phyloP scores from a whole-genome alignment of 192 early-diverging fungal genomes.

The Diversispora epigaea region DNA sequence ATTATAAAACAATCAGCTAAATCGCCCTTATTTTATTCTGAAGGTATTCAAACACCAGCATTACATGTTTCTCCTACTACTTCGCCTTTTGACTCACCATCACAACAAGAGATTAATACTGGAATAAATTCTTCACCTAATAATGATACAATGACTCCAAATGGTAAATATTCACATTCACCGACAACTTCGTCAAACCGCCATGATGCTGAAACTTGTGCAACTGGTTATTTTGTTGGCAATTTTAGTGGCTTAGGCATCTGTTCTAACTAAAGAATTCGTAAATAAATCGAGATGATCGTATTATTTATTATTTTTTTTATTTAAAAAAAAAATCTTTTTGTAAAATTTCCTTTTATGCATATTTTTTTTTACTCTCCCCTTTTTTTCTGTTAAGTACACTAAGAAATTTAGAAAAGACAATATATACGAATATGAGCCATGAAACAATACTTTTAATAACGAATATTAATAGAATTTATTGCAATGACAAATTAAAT shows the following conservation, averaged over 20 bases:
- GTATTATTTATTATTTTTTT: too few relatives aligned
- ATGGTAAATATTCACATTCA: background rate
- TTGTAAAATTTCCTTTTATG: too few relatives aligned
- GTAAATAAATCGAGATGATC: too few relatives aligned
- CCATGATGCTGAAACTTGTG: background rate
- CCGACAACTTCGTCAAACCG: background rate
- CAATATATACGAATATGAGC: too few relatives aligned
- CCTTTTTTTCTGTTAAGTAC: too few relatives aligned
- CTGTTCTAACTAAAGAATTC: too few relatives aligned
- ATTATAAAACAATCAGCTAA: background rate
- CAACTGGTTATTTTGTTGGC: background rate
- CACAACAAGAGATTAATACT: background rate
- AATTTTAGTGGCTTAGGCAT: background rate
- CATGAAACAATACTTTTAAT: too few relatives aligned
- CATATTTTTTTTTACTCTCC: too few relatives aligned
- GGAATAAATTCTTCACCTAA: background rate
- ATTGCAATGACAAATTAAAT: too few relatives aligned
- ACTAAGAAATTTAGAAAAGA: too few relatives aligned
- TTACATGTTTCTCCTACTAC: slow-evolving; percentile 4
- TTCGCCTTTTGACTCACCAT: slow-evolving; percentile 3
- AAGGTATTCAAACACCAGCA: background rate
- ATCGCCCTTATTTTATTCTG: background rate
- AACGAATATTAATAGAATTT: too few relatives aligned
- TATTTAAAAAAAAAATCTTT: too few relatives aligned
- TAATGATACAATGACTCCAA: background rate